Conservation (phyloP, 495 filamentous ascomycete species). For the Platismatia glauca region DNA sequence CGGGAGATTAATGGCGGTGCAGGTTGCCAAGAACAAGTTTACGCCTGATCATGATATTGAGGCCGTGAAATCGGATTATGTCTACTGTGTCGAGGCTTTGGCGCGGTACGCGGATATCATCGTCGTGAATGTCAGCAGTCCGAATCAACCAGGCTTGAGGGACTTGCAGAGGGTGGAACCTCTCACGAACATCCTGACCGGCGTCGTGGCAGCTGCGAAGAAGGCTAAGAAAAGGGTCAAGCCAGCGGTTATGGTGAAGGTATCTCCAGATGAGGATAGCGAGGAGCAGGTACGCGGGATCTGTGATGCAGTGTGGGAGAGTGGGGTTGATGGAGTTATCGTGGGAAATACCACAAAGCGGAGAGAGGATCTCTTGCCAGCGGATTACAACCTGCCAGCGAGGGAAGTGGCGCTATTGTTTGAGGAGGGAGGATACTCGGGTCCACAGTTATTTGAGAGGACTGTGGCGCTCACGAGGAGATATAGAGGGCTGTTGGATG, state of each 20-base stretch:
- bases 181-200: conserved; percentile 66
- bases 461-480: conserved; percentile 66
- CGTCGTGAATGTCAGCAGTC: conserved; percentile 93
- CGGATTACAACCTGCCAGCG: conserved; percentile 50
- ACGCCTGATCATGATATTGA: conserved; percentile 77
- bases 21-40: conserved; percentile 92
- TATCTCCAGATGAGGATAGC: conserved; percentile 86
- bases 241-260: conserved; percentile 92
- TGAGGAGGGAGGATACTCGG: conserved; percentile 84
- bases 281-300: conserved; percentile 77
- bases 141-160: conserved; percentile 86
- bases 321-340: conserved; percentile 87
- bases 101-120: conserved; percentile 85
- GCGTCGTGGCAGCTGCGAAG: conserved; percentile 71
- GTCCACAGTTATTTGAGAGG: conserved; percentile 73
- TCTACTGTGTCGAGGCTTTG: conserved; percentile 71
- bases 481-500: conserved; percentile 68
- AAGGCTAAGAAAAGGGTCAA: conserved; percentile 56
- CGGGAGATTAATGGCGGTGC: conserved; percentile 77
- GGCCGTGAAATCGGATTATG: conserved; percentile 77
- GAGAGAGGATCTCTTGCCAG: conserved; percentile 57
- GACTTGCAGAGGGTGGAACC: conserved; percentile 74
- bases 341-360: conserved; percentile 96
- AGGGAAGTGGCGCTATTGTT: conserved; percentile 57
- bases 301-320: conserved; percentile 71